Percentiles rank a stretch among this genome's conserved stretches.
Evolutionary conservation across 2,329 filamentous ascomycete species (phyloP).

Genomic region (Pseudogymnoascus verrucosus): DNA sequence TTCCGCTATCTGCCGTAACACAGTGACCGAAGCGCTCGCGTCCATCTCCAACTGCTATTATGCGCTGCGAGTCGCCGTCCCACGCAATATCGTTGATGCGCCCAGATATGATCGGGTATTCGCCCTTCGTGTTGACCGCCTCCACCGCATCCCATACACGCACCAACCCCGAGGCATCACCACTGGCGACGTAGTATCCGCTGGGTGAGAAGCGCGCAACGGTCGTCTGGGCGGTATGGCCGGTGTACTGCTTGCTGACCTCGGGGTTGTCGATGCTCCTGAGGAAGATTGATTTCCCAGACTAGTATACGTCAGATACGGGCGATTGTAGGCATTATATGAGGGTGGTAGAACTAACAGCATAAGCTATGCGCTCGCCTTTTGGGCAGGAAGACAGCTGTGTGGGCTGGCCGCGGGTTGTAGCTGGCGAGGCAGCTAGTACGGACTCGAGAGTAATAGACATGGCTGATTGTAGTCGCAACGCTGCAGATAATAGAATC

Average conservation of each 20-base stretch:
- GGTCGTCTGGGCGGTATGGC: slow-evolving; percentile 80
- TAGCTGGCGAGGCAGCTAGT: slow-evolving; percentile 77
- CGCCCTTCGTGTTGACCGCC: slow-evolving; percentile 75
- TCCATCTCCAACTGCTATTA: slow-evolving; percentile 93
- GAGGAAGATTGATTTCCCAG: slow-evolving; percentile 93
- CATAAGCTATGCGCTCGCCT: slow-evolving; percentile 87
- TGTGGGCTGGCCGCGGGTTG: slow-evolving; percentile 77
- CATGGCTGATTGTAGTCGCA: slow-evolving; percentile 17
- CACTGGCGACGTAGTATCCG: slow-evolving; percentile 89
- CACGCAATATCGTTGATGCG: slow-evolving; percentile 94
- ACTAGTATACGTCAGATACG: slow-evolving; percentile 41
- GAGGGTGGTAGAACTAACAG: slow-evolving; percentile 48
- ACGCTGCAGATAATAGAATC: background rate
- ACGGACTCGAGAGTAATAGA: slow-evolving; percentile 58
- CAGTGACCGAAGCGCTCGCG: slow-evolving; percentile 90
- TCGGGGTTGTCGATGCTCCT: slow-evolving; percentile 88
- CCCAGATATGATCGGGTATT: slow-evolving; percentile 90
- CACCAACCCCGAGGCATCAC: slow-evolving; percentile 76
- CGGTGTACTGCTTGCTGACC: slow-evolving; percentile 79
- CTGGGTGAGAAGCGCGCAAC: slow-evolving; percentile 91
- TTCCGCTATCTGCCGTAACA: slow-evolving; percentile 91
- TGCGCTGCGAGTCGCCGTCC: slow-evolving; percentile 93
- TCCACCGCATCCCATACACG: slow-evolving; percentile 90
- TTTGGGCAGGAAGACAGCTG: slow-evolving; percentile 82
- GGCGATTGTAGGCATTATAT: background rate